These are phyloP conservation scores for Raphanus raphanistrum DNA, from an alignment of 345 rosid genomes.

Conservation along the genomic window DNA sequence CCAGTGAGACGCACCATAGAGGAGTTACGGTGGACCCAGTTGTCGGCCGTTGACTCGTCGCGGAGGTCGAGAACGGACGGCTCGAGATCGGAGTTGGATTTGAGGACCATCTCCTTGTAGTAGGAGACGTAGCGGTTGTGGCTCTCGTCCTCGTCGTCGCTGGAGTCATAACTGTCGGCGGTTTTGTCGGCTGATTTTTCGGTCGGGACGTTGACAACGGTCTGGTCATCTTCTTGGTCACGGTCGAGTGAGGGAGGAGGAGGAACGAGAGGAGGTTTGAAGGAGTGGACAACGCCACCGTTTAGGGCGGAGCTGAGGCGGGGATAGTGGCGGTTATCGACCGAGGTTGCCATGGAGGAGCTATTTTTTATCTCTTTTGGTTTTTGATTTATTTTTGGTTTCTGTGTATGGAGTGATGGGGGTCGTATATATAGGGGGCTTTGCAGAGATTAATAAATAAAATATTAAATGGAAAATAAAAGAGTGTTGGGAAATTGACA, in stretches of 20 bases:
- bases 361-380: background rate
- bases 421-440: conserved; percentile 36
- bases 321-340: conserved; percentile 73
- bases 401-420: conserved; percentile 6
- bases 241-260: conserved; percentile 36
- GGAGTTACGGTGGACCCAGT: conserved; percentile 80
- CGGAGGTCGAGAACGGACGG: conserved; percentile 60
- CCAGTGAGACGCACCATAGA: conserved; percentile 93
- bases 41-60: conserved; percentile 74
- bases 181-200: conserved; percentile 9
- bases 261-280: conserved; percentile 43
- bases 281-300: conserved; percentile 57
- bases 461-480: background rate
- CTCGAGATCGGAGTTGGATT: conserved; percentile 63
- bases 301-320: conserved; percentile 50
- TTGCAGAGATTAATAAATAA: background rate
- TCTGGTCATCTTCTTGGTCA: conserved; percentile 40
- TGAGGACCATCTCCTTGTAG: conserved; percentile 49
- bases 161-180: conserved; percentile 36
- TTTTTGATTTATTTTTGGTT: background rate
- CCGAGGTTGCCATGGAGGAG: conserved; percentile 69
- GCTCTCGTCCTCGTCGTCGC: conserved; percentile 62
- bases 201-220: background rate
- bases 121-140: conserved; percentile 31
- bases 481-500: conserved; percentile 25